phyloP scores from a whole-genome alignment of 163 green algal species.

The Chlorella variabilis region DNA sequence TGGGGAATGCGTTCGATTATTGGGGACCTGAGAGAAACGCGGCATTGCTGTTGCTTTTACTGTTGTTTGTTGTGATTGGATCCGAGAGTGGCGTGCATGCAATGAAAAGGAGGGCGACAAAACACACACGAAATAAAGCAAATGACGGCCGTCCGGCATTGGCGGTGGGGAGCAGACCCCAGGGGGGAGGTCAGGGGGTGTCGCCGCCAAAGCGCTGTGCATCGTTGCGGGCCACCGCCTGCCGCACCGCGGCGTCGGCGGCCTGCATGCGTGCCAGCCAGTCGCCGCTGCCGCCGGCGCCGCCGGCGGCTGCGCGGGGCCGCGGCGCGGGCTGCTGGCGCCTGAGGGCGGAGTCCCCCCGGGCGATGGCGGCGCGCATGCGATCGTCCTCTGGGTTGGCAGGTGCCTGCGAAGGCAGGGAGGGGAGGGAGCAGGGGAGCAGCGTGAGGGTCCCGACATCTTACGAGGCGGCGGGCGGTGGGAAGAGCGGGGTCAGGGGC shows the following conservation, averaged over 20 bases:
- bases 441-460: no score
- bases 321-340: neutral
- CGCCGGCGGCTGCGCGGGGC: neutral
- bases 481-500: no score
- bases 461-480: no score
- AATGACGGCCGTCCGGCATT: no score
- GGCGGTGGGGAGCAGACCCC: no score
- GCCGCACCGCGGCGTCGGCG: slow-evolving; percentile 10
- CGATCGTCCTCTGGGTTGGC: slow-evolving; percentile 8
- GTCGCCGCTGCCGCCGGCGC: neutral
- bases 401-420: slow-evolving; percentile 1
- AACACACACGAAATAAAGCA: no score
- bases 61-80: no score
- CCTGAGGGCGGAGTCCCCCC: neutral
- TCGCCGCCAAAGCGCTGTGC: slow-evolving; percentile 9
- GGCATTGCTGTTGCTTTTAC: no score
- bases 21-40: no score
- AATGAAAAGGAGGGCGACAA: no score
- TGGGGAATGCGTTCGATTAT: no score
- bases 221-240: slow-evolving; percentile 4
- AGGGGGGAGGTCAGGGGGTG: neutral
- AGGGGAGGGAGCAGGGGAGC: neutral
- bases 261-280: slow-evolving; percentile 13
- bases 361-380: slow-evolving; percentile 16
- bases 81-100: no score